Conservation (phyloP, 768 basidiomycete species). For the Pleurotus pulmonarius region DNA sequence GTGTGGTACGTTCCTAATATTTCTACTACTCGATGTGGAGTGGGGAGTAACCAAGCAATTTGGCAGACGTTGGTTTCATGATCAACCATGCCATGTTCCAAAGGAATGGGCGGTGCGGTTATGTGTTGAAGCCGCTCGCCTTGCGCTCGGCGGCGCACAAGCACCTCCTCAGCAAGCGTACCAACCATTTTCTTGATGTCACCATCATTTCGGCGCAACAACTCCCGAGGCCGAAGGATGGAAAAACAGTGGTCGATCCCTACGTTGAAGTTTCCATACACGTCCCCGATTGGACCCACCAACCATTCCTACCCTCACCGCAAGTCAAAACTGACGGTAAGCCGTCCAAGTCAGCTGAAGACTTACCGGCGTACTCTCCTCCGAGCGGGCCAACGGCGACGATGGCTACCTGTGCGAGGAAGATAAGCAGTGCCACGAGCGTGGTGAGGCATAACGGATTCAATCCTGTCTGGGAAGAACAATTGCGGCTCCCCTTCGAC, state of each 20-base stretch:
- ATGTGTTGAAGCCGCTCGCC: constrained; percentile 84
- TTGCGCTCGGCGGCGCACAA: constrained; percentile 60
- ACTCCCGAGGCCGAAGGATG: constrained; percentile 75
- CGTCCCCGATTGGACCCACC: constrained; percentile 68
- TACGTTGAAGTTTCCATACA: constrained; percentile 76
- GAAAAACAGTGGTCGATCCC: constrained; percentile 60
- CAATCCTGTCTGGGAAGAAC: constrained; percentile 87
- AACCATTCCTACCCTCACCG: constrained; percentile 17
- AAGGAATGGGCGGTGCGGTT: constrained; percentile 85
- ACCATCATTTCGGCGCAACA: constrained; percentile 86
- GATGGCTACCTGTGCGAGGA: constrained; percentile 33
- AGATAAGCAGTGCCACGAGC: constrained; percentile 55
- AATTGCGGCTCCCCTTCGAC: constrained; percentile 67
- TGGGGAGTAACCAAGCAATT: neutral
- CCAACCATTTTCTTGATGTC: constrained; percentile 61
- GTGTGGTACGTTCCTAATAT: constrained; percentile 52
- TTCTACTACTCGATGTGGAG: neutral
- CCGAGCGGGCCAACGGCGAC: constrained; percentile 11
- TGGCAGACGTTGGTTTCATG: constrained; percentile 79
- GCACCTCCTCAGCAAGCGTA: constrained; percentile 51
- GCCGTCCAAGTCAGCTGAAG: constrained; percentile 1
- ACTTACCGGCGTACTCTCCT: neutral
- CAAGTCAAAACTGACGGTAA: constrained; percentile 4
- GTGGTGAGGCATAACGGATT: constrained; percentile 87
- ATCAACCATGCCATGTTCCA: constrained; percentile 98